Conservation (phyloP, 805 yeast genomes). For the Candida germanica region DNA sequence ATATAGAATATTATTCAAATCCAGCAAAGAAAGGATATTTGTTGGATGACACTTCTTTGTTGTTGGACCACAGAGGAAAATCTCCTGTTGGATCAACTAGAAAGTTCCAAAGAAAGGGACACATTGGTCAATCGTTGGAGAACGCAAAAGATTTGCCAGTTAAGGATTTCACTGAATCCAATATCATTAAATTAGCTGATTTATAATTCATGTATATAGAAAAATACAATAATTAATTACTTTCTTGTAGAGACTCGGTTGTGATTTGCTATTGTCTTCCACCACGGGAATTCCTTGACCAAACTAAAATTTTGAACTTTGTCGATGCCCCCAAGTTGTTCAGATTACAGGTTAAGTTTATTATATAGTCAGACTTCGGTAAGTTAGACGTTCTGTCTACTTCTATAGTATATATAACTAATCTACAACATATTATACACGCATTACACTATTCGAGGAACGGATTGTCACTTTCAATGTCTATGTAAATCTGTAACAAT, state of each 20-base stretch:
- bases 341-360: no score
- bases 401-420: background rate
- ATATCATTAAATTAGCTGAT: slow-evolving; percentile 18
- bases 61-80: slow-evolving; percentile 34
- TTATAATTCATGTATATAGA: slow-evolving; percentile 14
- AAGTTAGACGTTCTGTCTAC: no score
- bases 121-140: slow-evolving; percentile 36
- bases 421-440: no score
- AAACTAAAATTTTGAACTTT: no score
- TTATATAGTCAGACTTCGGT: background rate
- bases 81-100: slow-evolving; percentile 14
- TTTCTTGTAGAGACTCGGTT: no score
- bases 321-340: no score
- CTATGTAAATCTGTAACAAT: slow-evolving; percentile 35
- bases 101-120: slow-evolving; percentile 27
- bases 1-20: slow-evolving; percentile 73
- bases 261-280: no score
- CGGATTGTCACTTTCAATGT: slow-evolving; percentile 15
- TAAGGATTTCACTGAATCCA: slow-evolving; percentile 16
- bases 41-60: slow-evolving; percentile 34
- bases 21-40: slow-evolving; percentile 75
- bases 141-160: slow-evolving; percentile 22
- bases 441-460: slow-evolving; percentile 8
- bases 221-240: background rate
- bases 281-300: no score